These are phyloP conservation scores for Penicillium sp. DNA, from an alignment of 2,329 filamentous ascomycete genomes.

Conservation along the genomic window DNA sequence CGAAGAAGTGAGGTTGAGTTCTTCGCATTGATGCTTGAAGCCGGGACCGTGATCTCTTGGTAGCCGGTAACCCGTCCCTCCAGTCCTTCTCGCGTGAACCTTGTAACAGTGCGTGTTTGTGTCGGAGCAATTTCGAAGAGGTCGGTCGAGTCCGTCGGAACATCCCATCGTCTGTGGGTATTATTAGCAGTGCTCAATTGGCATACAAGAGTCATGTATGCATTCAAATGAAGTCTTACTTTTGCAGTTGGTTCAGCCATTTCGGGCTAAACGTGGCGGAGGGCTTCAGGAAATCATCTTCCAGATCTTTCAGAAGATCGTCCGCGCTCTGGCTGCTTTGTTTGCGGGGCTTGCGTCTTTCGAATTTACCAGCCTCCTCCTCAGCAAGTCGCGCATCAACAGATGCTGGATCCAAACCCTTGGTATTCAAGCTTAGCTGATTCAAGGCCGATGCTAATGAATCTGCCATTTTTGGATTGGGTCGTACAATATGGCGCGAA, in stretches of 20 bases:
- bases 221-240: slow-evolving; percentile 46
- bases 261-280: slow-evolving; percentile 75
- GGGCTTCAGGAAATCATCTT: slow-evolving; percentile 75
- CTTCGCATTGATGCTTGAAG: slow-evolving; percentile 86
- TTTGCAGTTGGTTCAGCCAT: slow-evolving; percentile 88
- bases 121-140: slow-evolving; percentile 86
- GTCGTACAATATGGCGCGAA: not conserved
- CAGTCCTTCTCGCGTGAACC: slow-evolving; percentile 86
- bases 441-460: slow-evolving; percentile 28
- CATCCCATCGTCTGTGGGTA: slow-evolving; percentile 68
- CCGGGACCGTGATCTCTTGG: slow-evolving; percentile 87
- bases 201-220: too few relatives aligned
- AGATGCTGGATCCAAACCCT: slow-evolving; percentile 21
- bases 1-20: slow-evolving; percentile 87
- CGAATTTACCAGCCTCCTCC: slow-evolving; percentile 30
- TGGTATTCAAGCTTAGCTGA: slow-evolving; percentile 27
- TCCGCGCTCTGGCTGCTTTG: slow-evolving; percentile 51
- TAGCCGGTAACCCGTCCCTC: slow-evolving; percentile 93
- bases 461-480: slow-evolving; percentile 23
- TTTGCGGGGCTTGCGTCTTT: slow-evolving; percentile 44
- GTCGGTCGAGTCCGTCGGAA: slow-evolving; percentile 74
- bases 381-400: slow-evolving; percentile 33
- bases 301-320: slow-evolving; percentile 69
- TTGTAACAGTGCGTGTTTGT: slow-evolving; percentile 90
- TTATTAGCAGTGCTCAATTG: slow-evolving; percentile 4